Base-by-base conservation (phyloP, 2,329 filamentous ascomycete species). In the Diaporthe sp. region DNA sequence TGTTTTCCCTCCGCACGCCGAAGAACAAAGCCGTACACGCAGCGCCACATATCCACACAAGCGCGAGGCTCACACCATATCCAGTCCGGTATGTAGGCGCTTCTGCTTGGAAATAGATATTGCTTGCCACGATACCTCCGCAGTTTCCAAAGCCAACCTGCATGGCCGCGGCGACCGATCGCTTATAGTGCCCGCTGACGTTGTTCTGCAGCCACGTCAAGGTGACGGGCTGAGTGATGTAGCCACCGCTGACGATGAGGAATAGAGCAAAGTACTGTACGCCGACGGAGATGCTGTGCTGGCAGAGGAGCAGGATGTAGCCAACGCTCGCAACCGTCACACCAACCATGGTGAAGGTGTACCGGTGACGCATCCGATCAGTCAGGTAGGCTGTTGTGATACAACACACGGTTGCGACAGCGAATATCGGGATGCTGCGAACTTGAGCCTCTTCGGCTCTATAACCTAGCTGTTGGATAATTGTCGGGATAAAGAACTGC, bases 191-290 rank as follows among this genome's bases (percentile, higher is more conserved):
- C 1, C 89, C 89, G 0, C 85, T 86, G 77, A 91, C 85, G 77
- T 89, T 89, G 79, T 92, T 91, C 74, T 85, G 86, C 31, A 92
- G 82, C 90, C 90, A 92, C 9, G 85, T 88, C 37, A 92, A 82
- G 1, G 86, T 84, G 57, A 92, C 86, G 1, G 90, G 89, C 76
- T 89, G 88, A 4, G 87, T 86, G 69, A 89, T 88, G 79, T 88
- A 91, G 2, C 87, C 87, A 22, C 90, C 89, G 10, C 84, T 83
- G 3, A 88, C 87, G 78, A 91, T 82, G 58, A 90, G 84, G 80
- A 89, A 91, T 59, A 90, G 82, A 13, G 89, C 89, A 69, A 89
- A 87, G 81, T 91, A 91, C 69, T 86, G 85, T 1, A 86, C 87
- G 4, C 85, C 85, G 19, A 88, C 85, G 0, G 87, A 84, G 6